phyloP scores from a whole-genome alignment of 2,329 filamentous ascomycete genomes.

The Verticillium klebahnii region DNA sequence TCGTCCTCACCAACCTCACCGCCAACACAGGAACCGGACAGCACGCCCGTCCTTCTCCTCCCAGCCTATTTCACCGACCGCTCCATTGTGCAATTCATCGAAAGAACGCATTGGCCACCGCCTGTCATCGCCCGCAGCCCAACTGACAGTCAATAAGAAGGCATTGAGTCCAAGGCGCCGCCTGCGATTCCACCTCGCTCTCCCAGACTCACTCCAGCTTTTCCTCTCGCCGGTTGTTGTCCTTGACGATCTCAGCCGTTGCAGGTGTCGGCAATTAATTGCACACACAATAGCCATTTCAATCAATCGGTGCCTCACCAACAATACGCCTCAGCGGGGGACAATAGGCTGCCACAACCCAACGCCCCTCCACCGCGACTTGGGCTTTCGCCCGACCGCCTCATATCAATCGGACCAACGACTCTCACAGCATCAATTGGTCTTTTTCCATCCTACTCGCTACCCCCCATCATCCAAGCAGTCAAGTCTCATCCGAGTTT shows the following conservation, averaged over 20 bases:
- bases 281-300: background rate
- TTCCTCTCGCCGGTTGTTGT: background rate
- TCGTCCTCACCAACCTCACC: background rate
- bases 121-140: background rate
- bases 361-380: background rate
- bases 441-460: background rate
- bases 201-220: background rate
- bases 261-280: background rate
- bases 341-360: background rate
- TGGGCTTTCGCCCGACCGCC: conserved; percentile 3
- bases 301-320: background rate
- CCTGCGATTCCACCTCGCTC: background rate
- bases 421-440: too few species aligned
- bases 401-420: background rate
- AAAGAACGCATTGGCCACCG: conserved; percentile 1
- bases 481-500: background rate
- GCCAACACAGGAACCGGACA: background rate
- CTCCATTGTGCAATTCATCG: background rate
- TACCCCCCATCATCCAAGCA: background rate
- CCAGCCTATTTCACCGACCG: background rate
- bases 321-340: background rate
- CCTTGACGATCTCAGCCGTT: background rate
- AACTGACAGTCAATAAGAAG: background rate
- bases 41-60: background rate
- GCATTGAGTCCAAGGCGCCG: background rate